phyloP scores from a whole-genome alignment of 768 basidiomycete species.

The Tricholoma saponaceum region DNA sequence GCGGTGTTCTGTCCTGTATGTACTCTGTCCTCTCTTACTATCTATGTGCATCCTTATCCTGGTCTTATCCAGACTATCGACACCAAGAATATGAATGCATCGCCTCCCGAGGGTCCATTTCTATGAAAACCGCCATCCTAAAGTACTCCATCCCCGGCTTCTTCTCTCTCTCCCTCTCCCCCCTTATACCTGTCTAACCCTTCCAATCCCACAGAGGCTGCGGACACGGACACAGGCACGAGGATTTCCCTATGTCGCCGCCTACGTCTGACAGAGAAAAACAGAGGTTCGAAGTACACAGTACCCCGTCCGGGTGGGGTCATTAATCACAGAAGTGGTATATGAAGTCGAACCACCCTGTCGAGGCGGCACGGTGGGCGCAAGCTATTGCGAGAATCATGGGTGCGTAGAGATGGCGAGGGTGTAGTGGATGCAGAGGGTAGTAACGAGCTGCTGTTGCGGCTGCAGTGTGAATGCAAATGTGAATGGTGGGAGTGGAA shows the following conservation, averaged over 20 bases:
- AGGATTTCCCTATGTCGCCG: not conserved
- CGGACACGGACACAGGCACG: not conserved
- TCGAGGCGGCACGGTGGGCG: constrained; percentile 87
- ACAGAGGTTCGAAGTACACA: constrained; percentile 83
- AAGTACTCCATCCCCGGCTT: constrained; percentile 37
- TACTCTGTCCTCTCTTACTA: constrained; percentile 12
- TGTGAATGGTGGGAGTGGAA: not conserved
- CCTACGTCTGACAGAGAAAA: constrained; percentile 34
- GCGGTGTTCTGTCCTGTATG: constrained; percentile 82
- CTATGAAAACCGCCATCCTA: constrained; percentile 75
- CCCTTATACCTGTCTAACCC: not conserved
- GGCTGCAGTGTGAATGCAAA: not conserved
- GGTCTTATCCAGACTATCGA: constrained; percentile 60
- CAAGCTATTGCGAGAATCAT: constrained; percentile 69
- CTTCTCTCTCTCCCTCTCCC: not conserved
- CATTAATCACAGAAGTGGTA: constrained; percentile 68
- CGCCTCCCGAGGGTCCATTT: constrained; percentile 82
- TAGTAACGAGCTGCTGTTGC: constrained; percentile 8
- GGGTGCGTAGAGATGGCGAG: constrained; percentile 41
- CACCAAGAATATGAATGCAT: constrained; percentile 88
- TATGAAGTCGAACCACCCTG: constrained; percentile 81
- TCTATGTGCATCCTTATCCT: not conserved
- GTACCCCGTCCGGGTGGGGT: constrained; percentile 46
- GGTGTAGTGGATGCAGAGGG: constrained; percentile 11
- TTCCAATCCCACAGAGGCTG: no score